Percentiles rank a stretch among this genome's conserved stretches.
These are phyloP conservation scores for Didymella keratinophila DNA, from an alignment of 2,329 filamentous ascomycete species.

Conservation along the genomic window DNA sequence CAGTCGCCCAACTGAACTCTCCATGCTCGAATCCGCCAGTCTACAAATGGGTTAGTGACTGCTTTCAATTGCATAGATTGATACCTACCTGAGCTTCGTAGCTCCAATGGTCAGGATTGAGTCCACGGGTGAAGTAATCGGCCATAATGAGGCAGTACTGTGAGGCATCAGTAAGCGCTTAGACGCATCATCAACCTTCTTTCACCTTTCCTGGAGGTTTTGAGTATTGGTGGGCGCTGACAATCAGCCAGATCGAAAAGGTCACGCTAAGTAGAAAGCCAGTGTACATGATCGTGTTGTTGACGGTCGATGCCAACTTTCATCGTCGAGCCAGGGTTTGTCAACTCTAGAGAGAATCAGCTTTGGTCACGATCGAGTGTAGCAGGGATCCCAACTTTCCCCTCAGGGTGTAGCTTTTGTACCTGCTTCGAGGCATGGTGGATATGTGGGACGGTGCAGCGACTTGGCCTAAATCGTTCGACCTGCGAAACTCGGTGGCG, in stretches of 20 bases:
- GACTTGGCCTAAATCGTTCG: not conserved
- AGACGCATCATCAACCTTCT: too few relatives aligned
- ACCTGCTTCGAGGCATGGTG: not conserved
- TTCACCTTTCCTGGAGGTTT: not conserved
- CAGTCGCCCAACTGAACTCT: slow-evolving; percentile 75
- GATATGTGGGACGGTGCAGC: not conserved
- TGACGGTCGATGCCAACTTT: not conserved
- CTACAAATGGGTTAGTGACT: slow-evolving; percentile 6
- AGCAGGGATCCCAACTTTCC: not conserved
- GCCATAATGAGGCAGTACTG: slow-evolving; percentile 11
- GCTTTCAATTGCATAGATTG: not conserved
- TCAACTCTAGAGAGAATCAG: not conserved
- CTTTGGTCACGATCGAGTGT: too few relatives aligned
- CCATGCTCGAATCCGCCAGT: slow-evolving; percentile 76
- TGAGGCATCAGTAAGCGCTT: not conserved
- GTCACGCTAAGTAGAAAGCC: not conserved
- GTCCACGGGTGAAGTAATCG: not conserved
- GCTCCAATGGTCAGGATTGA: not conserved
- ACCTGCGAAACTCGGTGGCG: not conserved
- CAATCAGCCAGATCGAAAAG: not conserved
- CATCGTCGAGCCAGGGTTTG: slow-evolving; percentile 5
- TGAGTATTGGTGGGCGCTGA: not conserved
- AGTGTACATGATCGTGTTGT: not conserved
- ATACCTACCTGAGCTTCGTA: slow-evolving; percentile 1
- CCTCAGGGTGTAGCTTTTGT: not conserved